These are phyloP conservation scores for Beverwykella pulmonaria DNA, from an alignment of 495 filamentous ascomycete genomes.

Conservation along the genomic window DNA sequence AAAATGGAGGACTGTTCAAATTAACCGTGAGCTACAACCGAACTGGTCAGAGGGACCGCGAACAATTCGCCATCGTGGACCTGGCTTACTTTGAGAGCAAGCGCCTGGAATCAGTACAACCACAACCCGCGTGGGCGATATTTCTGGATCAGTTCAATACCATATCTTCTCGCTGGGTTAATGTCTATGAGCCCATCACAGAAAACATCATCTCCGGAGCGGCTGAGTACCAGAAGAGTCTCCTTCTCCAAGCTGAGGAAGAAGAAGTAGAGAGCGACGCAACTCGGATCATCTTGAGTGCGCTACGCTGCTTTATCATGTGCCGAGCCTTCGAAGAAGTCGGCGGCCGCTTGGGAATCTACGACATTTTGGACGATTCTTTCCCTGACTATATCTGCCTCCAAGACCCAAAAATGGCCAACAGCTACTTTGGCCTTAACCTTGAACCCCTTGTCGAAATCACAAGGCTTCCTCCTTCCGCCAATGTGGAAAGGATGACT, in stretches of 20 bases:
- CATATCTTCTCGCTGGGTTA: neutral
- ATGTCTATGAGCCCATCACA: neutral
- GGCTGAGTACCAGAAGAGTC: neutral
- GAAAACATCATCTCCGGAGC: neutral
- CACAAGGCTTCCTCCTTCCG: too few species aligned
- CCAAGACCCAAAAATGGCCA: too few species aligned
- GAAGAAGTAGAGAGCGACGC: slow-evolving; percentile 1
- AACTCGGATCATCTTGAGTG: neutral
- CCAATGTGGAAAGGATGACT: too few species aligned
- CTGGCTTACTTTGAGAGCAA: neutral
- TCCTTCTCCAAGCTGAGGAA: neutral
- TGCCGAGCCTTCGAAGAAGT: neutral
- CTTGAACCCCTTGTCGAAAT: too few species aligned
- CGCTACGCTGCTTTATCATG: neutral
- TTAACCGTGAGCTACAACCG: neutral
- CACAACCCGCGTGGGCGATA: neutral
- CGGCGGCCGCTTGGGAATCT: too few species aligned
- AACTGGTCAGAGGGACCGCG: neutral
- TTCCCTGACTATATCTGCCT: too few species aligned
- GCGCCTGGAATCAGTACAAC: too few species aligned
- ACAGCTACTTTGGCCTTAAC: too few species aligned
- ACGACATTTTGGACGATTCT: too few species aligned
- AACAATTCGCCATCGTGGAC: neutral
- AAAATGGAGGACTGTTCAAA: neutral
- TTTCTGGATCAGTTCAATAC: slow-evolving; percentile 3